Conservation (phyloP, 441 rosid genomes). For the Gossypium lobatum region DNA sequence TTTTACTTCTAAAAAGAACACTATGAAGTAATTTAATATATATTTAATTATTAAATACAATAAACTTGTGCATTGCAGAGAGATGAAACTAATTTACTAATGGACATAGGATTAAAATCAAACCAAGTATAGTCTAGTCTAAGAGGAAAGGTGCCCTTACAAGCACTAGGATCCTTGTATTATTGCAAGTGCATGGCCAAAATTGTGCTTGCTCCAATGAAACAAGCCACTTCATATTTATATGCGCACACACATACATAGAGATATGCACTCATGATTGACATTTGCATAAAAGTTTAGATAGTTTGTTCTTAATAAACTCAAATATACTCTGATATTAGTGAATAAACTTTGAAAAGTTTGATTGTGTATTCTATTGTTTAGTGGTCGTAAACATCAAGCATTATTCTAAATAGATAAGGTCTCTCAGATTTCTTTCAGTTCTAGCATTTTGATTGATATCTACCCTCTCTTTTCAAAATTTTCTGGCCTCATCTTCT, state of each 20-base stretch:
- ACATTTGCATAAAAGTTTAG: neutral
- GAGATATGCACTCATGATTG: neutral
- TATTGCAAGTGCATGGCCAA: neutral
- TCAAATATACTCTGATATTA: neutral
- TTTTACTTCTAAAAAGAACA: no score
- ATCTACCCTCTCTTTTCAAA: neutral
- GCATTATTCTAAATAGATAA: neutral
- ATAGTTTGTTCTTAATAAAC: neutral
- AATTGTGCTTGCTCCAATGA: neutral
- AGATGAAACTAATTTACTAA: neutral
- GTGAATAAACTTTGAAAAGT: neutral
- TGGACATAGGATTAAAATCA: neutral
- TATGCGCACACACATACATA: neutral
- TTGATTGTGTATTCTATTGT: neutral
- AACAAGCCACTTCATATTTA: neutral
- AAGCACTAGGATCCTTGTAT: neutral
- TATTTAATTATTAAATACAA: no score
- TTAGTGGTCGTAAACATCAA: neutral
- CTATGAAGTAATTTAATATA: neutral
- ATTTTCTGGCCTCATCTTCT: neutral
- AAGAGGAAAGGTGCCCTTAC: neutral
- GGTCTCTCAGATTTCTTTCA: neutral
- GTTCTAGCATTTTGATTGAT: neutral
- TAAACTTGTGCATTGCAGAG: neutral
- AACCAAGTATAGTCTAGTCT: neutral